Base-by-base conservation (phyloP, 1,284 basidiomycete genomes). In the Tremellales sp. region DNA sequence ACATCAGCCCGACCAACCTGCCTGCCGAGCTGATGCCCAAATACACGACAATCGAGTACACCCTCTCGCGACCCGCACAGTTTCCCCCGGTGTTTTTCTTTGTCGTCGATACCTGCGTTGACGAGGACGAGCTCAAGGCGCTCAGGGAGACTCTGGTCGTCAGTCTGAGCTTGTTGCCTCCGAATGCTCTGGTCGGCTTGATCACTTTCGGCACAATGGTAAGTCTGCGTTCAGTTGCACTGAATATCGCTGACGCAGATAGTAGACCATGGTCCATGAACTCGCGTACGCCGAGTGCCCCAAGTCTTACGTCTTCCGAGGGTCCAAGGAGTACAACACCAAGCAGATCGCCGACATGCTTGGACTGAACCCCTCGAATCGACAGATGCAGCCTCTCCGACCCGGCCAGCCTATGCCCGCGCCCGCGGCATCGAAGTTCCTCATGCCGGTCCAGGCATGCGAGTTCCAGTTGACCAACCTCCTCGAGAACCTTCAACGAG, bases 321-420 rank as follows among this genome's bases (percentile, higher is more conserved):
- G 95, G 43, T 88, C 87, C n/a, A 99, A 98, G 75, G 95, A 99
- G 66, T 98, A 98, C 71, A 77, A 85, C 47, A 85, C 91, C 48
- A 98, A 98, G 76, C 89, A 93, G 62, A 97, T 98, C 61, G 89
- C 93, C 73, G 94, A 97, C 64, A 98, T 99, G 94, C 86, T 98
- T 41, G 91, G 89, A 33, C 81, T 98, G 45, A 76, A 76, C 57
- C 81, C 85, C 2, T 70, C 74, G 18, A 70, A 68, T 40, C 66
- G 74, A 48, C 61, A 65, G n/a, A 59, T 66, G 48, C 70, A 48
- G 58, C 56, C 61, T 12, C 49, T 65, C 36, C 86, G 87, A 43
- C 87, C 85, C 14, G 88, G 88, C 3, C 88, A 92, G 61, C 85
- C 87, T 3, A 79, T 87, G 72, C 87, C 76, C 25, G 74, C 75